Base-by-base conservation (phyloP, 108 stramenopile genomes). In the Pseudonitzschia delicatissima region DNA sequence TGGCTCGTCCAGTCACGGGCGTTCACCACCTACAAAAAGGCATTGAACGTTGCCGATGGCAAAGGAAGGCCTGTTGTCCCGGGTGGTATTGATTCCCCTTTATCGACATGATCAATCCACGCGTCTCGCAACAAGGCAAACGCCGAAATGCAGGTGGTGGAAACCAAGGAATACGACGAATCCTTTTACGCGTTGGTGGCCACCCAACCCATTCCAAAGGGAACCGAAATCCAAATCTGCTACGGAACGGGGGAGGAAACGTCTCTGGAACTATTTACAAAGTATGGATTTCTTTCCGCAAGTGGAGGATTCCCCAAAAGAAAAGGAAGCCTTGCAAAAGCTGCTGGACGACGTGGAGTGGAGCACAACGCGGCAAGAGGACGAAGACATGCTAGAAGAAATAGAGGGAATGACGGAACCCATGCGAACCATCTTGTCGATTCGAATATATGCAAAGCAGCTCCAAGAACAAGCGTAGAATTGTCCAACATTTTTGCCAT, bases 81-180 rank as follows among this genome's bases (percentile, higher is more conserved):
- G 70, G 17, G 50, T 47, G 20, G 62, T 71, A 3, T 12, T 71
- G 36, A 45, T 71, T 44, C 70, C n/a, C 70, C 37, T 75, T 69
- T 62, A 40, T 79, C 18, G 78, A 79, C 32, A 53, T 79, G 47
- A 28, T 79, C 23, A 79, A 79, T n/a, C 48, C 78, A 79, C 49
- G 28, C 34, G 3, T 37, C 44, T 13, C 23, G 8, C 3, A 18
- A 26, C 6, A 6, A 32, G 6, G 36, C 57, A 23, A 79, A 79
- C 50, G 62, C 53, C n/a, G 70, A 49, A 42, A 36, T 79, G 60
- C 45, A 74, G n/a, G 66, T 71, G 0, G 21, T 79, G 9, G 72
- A 75, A 34, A 66, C 73, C 48, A 65, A 71, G 31, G 53, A 39
- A 21, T 71, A 73, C 34, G 73, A 75, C 18, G 73, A 67, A 53